phyloP scores from a whole-genome alignment of 2,329 filamentous ascomycete species.

The Penicillium sp. region DNA sequence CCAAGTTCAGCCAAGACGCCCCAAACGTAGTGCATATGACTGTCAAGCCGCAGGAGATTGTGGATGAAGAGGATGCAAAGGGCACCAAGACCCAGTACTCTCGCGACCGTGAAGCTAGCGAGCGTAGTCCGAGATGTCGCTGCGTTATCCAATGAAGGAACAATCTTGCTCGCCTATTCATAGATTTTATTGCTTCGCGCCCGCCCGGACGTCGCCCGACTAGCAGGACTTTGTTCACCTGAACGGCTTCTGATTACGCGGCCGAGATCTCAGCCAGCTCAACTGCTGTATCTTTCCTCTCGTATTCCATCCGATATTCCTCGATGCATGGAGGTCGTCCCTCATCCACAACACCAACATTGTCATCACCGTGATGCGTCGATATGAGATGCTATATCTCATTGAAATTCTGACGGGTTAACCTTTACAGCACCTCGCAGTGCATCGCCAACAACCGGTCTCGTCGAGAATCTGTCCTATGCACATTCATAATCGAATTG shows the following conservation, averaged over 20 bases:
- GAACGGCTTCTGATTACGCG: not conserved
- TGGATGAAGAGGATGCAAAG: constrained; percentile 80
- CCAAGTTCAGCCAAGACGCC: constrained; percentile 73
- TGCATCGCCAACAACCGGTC: not conserved
- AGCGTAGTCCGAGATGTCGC: constrained; percentile 64
- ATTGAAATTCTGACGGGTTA: constrained; percentile 22
- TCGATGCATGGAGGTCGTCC: constrained; percentile 4
- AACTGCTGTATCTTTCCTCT: constrained; percentile 2
- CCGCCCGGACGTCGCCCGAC: not conserved
- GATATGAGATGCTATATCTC: constrained; percentile 11
- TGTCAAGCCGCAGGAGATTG: constrained; percentile 79
- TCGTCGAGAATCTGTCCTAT: constrained; percentile 2
- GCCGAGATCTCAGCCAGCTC: not conserved
- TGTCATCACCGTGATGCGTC: not conserved
- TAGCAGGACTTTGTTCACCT: constrained; percentile 1
- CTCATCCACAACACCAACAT: constrained; percentile 3
- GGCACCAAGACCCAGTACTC: constrained; percentile 60
- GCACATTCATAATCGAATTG: constrained; percentile 15
- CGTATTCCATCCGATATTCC: not conserved
- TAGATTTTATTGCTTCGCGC: not conserved
- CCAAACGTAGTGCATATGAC: constrained; percentile 96
- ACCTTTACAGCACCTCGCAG: constrained; percentile 15
- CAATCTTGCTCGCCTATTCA: not conserved
- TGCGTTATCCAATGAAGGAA: constrained; percentile 63
- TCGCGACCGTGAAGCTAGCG: constrained; percentile 59